Evolutionary conservation across 2,329 filamentous ascomycete species (phyloP).

Genomic region (Sarocladium kiliense): DNA sequence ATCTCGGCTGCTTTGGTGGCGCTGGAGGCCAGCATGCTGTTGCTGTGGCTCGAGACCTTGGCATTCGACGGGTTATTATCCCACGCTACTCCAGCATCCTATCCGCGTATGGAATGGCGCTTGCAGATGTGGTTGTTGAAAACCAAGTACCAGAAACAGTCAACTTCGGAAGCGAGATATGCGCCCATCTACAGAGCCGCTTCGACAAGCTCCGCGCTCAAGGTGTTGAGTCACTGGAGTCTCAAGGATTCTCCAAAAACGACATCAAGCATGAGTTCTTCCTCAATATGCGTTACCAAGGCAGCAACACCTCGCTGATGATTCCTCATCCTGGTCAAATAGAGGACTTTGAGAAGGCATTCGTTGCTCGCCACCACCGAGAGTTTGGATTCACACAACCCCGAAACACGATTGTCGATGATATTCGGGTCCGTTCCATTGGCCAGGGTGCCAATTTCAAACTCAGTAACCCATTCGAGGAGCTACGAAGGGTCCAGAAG

Average conservation of each 20-base stretch:
- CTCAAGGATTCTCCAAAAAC: conserved; percentile 34
- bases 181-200: too few relatives aligned
- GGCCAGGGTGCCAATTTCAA: conserved; percentile 20
- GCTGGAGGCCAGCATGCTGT: conserved; percentile 25
- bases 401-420: conserved; percentile 35
- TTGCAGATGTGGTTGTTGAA: conserved; percentile 27
- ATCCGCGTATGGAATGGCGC: conserved; percentile 28
- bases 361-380: conserved; percentile 29
- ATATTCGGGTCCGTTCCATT: conserved; percentile 35
- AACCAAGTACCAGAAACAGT: conserved; percentile 22
- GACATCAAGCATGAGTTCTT: conserved; percentile 38
- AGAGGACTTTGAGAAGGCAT: conserved; percentile 25
- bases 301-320: conserved; percentile 38
- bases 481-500: conserved; percentile 14
- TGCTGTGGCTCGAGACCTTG: conserved; percentile 23
- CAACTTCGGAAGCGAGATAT: conserved; percentile 14
- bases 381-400: conserved; percentile 36
- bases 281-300: conserved; percentile 39
- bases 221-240: conserved; percentile 18
- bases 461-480: conserved; percentile 18
- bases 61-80: conserved; percentile 24
- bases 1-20: conserved; percentile 19
- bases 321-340: conserved; percentile 22
- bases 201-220: conserved; percentile 21
- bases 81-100: conserved; percentile 28